Base-by-base conservation (phyloP, 805 yeast genomes). In the Lachancea sp. region DNA sequence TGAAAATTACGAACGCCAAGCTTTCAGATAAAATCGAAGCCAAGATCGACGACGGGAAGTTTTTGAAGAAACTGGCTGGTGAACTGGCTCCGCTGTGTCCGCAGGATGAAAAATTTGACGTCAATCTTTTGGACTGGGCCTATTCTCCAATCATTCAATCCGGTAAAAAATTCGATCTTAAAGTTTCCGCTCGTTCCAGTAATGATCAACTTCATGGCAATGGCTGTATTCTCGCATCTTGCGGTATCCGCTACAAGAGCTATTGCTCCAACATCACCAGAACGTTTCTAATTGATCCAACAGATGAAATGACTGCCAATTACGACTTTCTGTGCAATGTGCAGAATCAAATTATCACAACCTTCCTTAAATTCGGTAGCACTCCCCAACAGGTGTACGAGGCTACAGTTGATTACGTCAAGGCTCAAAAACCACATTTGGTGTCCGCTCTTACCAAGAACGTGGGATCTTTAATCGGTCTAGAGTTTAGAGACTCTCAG, bases 121-220 rank as follows among this genome's bases (percentile, higher is more conserved):
- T 82, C 4, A 79, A 78, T 49, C 77, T 79, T 51, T 68, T 91
- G 17, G 98, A 91, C 62, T 91, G 97, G 96, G 85, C 95, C 53
- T 88, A 86, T 64, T 79, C 89, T 45, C 97, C 98, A 25, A 85
- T 89, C 42, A 75, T 89, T 43, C 95, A 88, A 68, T 83, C 95
- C 54, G 95, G 95, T 44, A 88, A 87, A 30, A 79, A 80, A 45
- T 90, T 81, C 59, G 95, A 89, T 63, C 71, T 90, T 58, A 81
- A 76, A 56, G 90, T 95, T 36, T 81, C 91, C 46, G 95, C 95
- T 1, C 78, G 81, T 46, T 82, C 95, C 1, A 77, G 78, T 42
- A 75, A 78, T 48, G 77, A 78, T 37, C 77, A 75, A 52, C 69
- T 84, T 42, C 74, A 76, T 40, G 83, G 86, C 8, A 77, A 77